Evolutionary conservation across 768 basidiomycete genomes (phyloP), one percentile per base, ranked within the genome.

Genomic region (Boletus bicolor): DNA sequence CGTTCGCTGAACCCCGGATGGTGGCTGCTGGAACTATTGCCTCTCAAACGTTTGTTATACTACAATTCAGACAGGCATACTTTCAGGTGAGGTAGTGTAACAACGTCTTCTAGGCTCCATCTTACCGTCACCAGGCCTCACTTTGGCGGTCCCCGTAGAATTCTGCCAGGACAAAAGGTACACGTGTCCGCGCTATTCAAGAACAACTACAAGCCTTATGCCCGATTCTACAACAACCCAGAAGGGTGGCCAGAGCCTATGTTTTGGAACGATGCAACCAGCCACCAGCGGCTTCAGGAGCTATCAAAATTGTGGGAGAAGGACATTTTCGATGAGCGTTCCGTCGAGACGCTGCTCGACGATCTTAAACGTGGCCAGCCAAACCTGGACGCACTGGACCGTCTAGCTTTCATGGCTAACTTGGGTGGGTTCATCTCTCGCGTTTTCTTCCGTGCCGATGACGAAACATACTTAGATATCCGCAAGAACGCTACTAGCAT

Each of bases 101-200:
- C 10, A 14, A 8, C 10, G 3, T n/a, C 30, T 1, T 42, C 4
- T 10, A 24, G 2, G 34, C n/a, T n/a, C 5, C 35, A 19, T 51
- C 54, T 70, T 17, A 70, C 26, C 4, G 2, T 24, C 19, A 2
- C 3, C 34, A 71, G 70, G 9, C 69, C 70, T 8, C 70, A 72
- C 51, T 2, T 59, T 11, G 69, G 68, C 4, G 53, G 49, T 39
- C 60, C 66, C 5, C 64, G 70, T 14, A 60, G 48, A 34, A 71
- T 71, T 30, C 28, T 70, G 4, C 66, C 59, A 0, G 69, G 69
- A 14, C 70, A 71, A 41, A 72, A 64, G 41, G 62, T 71, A n/a
- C 69, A 70, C 47, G 64, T 72, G 7, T 72, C 69, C 1, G 70
- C 44, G 30, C 36, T 70, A 1, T 70, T 68, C 65, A 72, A 65